Conservation (phyloP, 345 rosid species). For the Noccaea caerulescens region DNA sequence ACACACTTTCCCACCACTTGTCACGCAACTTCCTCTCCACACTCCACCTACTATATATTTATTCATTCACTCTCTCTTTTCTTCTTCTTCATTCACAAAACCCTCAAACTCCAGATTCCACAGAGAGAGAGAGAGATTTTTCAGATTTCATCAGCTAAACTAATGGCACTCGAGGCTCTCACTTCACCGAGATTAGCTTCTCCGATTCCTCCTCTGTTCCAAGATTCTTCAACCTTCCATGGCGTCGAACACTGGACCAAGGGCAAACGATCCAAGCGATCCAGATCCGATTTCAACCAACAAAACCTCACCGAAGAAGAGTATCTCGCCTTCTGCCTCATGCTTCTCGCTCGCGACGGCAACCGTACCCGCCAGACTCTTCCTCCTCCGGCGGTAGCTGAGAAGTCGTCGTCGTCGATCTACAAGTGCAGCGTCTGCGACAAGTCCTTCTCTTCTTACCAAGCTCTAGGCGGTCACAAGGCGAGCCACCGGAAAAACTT, state of each 20-base stretch:
- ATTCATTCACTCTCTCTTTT: conserved; percentile 8
- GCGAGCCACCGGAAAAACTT: conserved; percentile 54
- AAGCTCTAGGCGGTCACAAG: conserved; percentile 65
- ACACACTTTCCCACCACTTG: conserved; percentile 45
- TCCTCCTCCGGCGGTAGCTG: conserved; percentile 11
- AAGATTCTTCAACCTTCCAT: conserved; percentile 41
- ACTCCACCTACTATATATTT: conserved; percentile 38
- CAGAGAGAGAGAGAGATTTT: conserved; percentile 8
- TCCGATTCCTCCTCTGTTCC: conserved; percentile 25
- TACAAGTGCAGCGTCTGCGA: conserved; percentile 59
- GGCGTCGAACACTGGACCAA: conserved; percentile 51
- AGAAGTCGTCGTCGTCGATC: conserved; percentile 34
- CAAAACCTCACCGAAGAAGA: conserved; percentile 50
- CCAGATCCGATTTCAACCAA: conserved; percentile 47
- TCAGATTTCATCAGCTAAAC: not conserved
- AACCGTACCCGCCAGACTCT: conserved; percentile 28
- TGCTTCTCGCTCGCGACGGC: conserved; percentile 55
- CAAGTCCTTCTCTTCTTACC: conserved; percentile 54
- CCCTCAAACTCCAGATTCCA: not conserved
- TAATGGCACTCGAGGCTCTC: conserved; percentile 62
- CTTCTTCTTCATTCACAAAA: conserved; percentile 33
- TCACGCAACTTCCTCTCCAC: conserved; percentile 52
- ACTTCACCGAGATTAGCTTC: conserved; percentile 46
- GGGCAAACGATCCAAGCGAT: conserved; percentile 55
- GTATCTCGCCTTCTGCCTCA: conserved; percentile 54